phyloP scores from a whole-genome alignment of 495 filamentous ascomycete genomes.

The Neurospora sp. region DNA sequence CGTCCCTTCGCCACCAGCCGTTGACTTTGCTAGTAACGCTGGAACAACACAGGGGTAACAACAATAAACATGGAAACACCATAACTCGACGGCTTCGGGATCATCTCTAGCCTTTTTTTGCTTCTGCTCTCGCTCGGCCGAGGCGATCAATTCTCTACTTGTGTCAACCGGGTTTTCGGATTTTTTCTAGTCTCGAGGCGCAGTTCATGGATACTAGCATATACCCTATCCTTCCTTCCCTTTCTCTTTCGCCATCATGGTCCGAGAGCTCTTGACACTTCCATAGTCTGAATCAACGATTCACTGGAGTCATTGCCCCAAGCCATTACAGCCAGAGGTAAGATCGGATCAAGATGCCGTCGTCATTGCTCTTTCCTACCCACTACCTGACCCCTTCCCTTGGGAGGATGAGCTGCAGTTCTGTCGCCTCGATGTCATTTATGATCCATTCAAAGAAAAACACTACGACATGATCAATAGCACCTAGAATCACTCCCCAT shows the following conservation, averaged over 20 bases:
- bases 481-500: background rate
- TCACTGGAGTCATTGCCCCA: background rate
- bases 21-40: background rate
- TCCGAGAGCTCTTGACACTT: background rate
- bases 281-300: background rate
- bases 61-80: background rate
- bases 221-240: background rate
- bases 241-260: background rate
- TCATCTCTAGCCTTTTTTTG: background rate
- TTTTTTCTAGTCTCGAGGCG: background rate
- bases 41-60: background rate
- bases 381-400: background rate
- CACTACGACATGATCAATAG: background rate
- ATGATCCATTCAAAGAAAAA: background rate
- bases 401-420: background rate
- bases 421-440: background rate
- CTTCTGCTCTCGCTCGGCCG: background rate
- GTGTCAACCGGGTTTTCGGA: background rate
- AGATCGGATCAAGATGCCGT: background rate
- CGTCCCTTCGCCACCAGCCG: background rate
- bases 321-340: background rate
- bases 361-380: background rate
- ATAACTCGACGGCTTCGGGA: background rate
- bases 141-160: background rate
- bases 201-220: background rate